Percentiles rank a stretch among this genome's conserved stretches.
Evolutionary conservation across 768 basidiomycete genomes (phyloP).

Genomic region (Suillus luteus): DNA sequence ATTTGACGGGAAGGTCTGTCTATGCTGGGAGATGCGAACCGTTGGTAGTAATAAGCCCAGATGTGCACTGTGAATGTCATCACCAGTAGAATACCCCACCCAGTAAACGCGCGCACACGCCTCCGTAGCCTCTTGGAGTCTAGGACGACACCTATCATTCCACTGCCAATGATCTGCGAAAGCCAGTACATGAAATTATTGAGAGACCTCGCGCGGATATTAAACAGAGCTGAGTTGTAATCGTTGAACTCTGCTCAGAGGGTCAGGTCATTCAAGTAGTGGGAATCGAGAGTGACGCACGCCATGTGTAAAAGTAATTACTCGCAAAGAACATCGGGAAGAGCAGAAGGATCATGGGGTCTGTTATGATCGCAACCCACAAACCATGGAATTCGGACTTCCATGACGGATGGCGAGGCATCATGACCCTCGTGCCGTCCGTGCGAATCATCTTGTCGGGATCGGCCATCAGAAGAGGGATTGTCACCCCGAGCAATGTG

Average conservation of each 20-base stretch:
- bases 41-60: slow-evolving; percentile 79
- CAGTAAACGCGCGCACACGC: slow-evolving; percentile 65
- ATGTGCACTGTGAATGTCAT: slow-evolving; percentile 69
- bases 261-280: not conserved
- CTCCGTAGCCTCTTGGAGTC: slow-evolving; percentile 57
- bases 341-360: slow-evolving; percentile 69
- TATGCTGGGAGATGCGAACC: slow-evolving; percentile 37
- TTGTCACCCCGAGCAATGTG: slow-evolving; percentile 61
- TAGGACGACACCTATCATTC: slow-evolving; percentile 65
- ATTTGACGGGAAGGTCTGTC: not conserved
- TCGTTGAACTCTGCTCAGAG: slow-evolving; percentile 66
- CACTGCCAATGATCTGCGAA: slow-evolving; percentile 71
- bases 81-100: slow-evolving; percentile 60
- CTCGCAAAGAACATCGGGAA: slow-evolving; percentile 84
- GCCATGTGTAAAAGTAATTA: slow-evolving; percentile 86
- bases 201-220: slow-evolving; percentile 71
- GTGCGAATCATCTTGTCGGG: slow-evolving; percentile 73
- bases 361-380: slow-evolving; percentile 64
- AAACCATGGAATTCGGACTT: slow-evolving; percentile 69
- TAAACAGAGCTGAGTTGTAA: slow-evolving; percentile 73
- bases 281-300: slow-evolving; percentile 35
- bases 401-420: slow-evolving; percentile 71
- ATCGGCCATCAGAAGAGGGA: slow-evolving; percentile 70
- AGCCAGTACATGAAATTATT: slow-evolving; percentile 84
- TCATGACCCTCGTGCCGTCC: slow-evolving; percentile 68